Conservation (phyloP, 2,329 filamentous ascomycete species). For the Kalmusia sp. region DNA sequence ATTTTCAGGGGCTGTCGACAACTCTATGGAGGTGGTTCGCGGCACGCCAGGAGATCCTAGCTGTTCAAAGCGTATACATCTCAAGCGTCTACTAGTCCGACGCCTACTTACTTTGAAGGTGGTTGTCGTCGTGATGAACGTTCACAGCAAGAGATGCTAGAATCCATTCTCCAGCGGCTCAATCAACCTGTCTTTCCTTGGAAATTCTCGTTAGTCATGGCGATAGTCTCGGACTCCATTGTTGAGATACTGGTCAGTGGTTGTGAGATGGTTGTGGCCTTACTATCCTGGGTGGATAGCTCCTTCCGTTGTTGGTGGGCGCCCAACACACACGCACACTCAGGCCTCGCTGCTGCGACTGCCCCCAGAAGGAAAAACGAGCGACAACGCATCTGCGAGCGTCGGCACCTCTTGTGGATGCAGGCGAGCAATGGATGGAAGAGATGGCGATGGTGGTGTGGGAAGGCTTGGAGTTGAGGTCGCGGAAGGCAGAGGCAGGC, state of each 20-base stretch:
- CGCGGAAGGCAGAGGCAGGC: neutral
- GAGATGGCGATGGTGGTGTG: neutral
- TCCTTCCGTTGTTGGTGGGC: neutral
- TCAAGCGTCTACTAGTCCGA: too few relatives aligned
- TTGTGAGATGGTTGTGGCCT: neutral
- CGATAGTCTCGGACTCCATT: neutral
- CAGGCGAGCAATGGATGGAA: neutral
- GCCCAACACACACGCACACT: too few relatives aligned
- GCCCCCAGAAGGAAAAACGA: neutral
- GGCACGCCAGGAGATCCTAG: too few relatives aligned
- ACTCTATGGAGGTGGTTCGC: too few relatives aligned
- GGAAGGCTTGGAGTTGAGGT: neutral
- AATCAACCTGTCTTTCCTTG: too few relatives aligned
- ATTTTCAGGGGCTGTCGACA: too few relatives aligned
- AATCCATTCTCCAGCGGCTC: too few relatives aligned
- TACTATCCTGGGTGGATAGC: neutral
- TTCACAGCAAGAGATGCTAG: too few relatives aligned
- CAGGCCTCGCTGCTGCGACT: neutral
- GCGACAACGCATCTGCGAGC: neutral
- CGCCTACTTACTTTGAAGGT: too few relatives aligned
- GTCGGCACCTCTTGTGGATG: neutral
- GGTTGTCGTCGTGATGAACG: too few relatives aligned
- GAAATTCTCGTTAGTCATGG: too few relatives aligned
- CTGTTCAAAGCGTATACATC: too few relatives aligned
- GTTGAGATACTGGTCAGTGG: neutral